These are phyloP conservation scores for Podaxis pistillaris DNA, from an alignment of 768 basidiomycete genomes.

Conservation along the genomic window DNA sequence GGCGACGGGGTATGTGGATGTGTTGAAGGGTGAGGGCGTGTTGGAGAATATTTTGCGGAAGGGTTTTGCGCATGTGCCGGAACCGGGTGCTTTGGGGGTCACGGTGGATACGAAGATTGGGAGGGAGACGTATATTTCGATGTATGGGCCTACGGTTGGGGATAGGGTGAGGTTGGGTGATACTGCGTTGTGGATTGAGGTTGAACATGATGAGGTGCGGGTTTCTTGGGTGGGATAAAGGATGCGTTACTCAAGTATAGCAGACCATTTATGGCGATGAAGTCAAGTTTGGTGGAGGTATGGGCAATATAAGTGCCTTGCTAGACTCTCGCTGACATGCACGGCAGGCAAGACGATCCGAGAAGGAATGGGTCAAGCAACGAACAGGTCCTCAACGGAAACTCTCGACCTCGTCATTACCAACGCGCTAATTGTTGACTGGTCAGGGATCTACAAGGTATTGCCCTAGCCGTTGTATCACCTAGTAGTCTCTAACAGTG, in stretches of 20 bases:
- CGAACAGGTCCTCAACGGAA: constrained; percentile 61
- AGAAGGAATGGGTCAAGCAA: constrained; percentile 96
- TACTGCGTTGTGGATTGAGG: constrained; percentile 86
- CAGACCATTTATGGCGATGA: constrained; percentile 93
- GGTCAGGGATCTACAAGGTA: constrained; percentile 94
- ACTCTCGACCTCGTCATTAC: constrained; percentile 92
- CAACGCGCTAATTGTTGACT: constrained; percentile 92
- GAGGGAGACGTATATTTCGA: constrained; percentile 78
- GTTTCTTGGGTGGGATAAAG: constrained; percentile 1
- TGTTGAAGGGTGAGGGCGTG: constrained; percentile 42
- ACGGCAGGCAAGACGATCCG: constrained; percentile 82
- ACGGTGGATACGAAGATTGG: constrained; percentile 52
- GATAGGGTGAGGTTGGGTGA: constrained; percentile 90
- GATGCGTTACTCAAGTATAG: neutral
- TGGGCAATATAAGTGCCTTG: constrained; percentile 8
- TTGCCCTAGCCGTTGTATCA: neutral
- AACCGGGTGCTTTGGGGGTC: constrained; percentile 60
- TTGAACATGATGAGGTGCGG: constrained; percentile 78
- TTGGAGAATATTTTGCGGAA: constrained; percentile 47
- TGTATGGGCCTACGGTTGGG: constrained; percentile 95
- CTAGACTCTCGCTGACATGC: constrained; percentile 12
- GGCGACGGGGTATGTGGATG: constrained; percentile 54
- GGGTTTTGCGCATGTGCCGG: constrained; percentile 69
- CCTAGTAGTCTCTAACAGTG: neutral
- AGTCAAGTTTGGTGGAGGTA: constrained; percentile 96